Evolutionary conservation across 768 basidiomycete species (phyloP), one percentile per base, ranked within the genome.

Genomic region (Boletus bicolor): DNA sequence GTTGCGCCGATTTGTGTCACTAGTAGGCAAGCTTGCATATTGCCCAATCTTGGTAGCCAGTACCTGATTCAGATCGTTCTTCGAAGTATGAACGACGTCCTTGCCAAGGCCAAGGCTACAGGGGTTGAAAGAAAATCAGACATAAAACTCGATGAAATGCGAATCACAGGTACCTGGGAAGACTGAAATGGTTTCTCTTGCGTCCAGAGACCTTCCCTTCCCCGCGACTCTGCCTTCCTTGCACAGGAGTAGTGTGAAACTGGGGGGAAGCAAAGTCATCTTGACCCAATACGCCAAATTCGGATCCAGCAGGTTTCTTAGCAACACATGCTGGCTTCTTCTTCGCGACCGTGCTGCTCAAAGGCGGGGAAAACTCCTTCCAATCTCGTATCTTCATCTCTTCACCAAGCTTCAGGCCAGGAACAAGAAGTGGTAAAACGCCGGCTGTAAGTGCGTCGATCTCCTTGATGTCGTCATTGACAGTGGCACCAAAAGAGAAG

Each of bases 361-460:
- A 36, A 1, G 77, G 76, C 19, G 77, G 75, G 11, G 73, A 73
- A 59, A 64, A 61, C n/a, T 76, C 71, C 15, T 76, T 71, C 44
- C 70, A 76, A 30, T 77, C 74, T 53, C 74, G 79, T 65, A 85
- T 79, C 68, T 72, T 79, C 73, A 86, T 78, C 44, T 82, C 77
- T 10, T 74, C 64, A 35, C 85, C 82, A 50, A 86, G 73, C 49
- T 74, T 84, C 35, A 88, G 73, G 5, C 85, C 86, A 10, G 86
- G 86, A 44, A 88, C 78, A 34, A 88, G 79, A 30, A 86, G 71
- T 12, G 86, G 87, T 3, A 89, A 75, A 21, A 89, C 76, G 30
- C 83, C 83, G 15, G 86, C 86, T 8, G 85, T 85, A 50, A 89
- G 76, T 15, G 82, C 83, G 56, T 89, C 86, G 52, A 89, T 87